phyloP scores from a whole-genome alignment of 2,329 filamentous ascomycete genomes.

The Colletotrichum tamarilloi region DNA sequence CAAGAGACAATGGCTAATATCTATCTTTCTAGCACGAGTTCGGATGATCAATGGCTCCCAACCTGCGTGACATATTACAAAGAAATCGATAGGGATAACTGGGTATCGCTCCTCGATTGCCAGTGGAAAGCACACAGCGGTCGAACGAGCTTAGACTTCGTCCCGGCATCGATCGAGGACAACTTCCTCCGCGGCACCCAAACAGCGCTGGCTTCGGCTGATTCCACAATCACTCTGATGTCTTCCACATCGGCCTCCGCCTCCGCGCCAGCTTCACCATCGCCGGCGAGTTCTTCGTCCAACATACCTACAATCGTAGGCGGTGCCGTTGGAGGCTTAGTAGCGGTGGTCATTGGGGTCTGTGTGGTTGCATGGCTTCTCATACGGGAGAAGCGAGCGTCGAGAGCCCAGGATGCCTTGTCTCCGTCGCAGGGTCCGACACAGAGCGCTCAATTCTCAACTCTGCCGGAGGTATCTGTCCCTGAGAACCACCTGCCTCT shows the following conservation, averaged over 20 bases:
- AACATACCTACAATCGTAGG: not conserved
- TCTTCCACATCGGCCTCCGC: not conserved
- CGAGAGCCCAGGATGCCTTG: not conserved
- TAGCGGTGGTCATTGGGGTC: not conserved
- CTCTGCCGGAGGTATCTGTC: not conserved
- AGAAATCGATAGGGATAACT: not conserved
- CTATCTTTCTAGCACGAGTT: not conserved
- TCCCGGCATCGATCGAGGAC: not conserved
- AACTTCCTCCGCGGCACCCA: not conserved
- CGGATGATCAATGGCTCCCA: not conserved
- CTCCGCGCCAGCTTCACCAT: not conserved
- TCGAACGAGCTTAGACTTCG: not conserved
- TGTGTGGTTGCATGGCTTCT: not conserved
- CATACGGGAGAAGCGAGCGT: not conserved
- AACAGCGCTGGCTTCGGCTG: too few species aligned
- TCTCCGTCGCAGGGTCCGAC: not conserved
- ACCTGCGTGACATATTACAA: not conserved
- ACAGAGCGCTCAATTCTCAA: not conserved
- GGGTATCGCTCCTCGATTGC: not conserved
- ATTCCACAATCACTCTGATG: not conserved
- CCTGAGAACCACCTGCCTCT: not conserved
- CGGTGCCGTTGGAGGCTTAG: not conserved
- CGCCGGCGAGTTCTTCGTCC: not conserved
- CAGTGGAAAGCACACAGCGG: not conserved
- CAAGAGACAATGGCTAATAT: not conserved